Evolutionary conservation across 441 rosid genomes (phyloP).

Genomic region (Mallotus repandus): DNA sequence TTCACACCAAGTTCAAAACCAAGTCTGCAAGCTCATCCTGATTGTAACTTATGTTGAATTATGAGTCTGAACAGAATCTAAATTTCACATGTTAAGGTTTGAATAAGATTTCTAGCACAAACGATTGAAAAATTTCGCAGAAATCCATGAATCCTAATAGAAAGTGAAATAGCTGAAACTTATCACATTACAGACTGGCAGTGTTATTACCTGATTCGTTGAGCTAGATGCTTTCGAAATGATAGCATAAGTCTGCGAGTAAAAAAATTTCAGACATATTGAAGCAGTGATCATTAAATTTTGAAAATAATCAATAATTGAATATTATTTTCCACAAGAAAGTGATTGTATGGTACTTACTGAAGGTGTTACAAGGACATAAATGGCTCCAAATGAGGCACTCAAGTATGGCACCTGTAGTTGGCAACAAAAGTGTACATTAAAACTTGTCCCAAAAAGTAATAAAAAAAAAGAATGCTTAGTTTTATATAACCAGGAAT

Average conservation of each 20-base stretch:
- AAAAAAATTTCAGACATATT: background rate
- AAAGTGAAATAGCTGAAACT: background rate
- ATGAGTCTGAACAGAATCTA: too few relatives aligned
- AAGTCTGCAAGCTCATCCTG: background rate
- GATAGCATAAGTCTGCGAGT: conserved; percentile 50
- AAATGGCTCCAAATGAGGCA: conserved; percentile 57
- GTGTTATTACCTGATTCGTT: conserved; percentile 39
- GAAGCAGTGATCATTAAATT: background rate
- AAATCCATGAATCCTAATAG: background rate
- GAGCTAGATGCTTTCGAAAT: conserved; percentile 56
- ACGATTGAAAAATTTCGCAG: background rate
- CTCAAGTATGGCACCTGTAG: conserved; percentile 55
- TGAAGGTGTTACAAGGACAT: conserved; percentile 47
- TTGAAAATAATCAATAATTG: background rate
- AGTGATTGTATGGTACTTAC: conserved; percentile 26
- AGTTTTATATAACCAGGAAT: too few relatives aligned
- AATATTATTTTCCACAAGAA: background rate
- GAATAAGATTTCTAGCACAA: background rate
- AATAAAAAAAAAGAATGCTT: too few relatives aligned
- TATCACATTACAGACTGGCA: background rate
- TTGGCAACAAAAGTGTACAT: background rate
- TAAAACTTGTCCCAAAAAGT: too few relatives aligned
- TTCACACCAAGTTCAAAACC: background rate
- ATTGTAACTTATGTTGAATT: background rate
- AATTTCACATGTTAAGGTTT: background rate